Evolutionary conservation across 805 yeast species (phyloP), one percentile per base, ranked within the genome.

Genomic region (Lipomyces starkeyi): DNA sequence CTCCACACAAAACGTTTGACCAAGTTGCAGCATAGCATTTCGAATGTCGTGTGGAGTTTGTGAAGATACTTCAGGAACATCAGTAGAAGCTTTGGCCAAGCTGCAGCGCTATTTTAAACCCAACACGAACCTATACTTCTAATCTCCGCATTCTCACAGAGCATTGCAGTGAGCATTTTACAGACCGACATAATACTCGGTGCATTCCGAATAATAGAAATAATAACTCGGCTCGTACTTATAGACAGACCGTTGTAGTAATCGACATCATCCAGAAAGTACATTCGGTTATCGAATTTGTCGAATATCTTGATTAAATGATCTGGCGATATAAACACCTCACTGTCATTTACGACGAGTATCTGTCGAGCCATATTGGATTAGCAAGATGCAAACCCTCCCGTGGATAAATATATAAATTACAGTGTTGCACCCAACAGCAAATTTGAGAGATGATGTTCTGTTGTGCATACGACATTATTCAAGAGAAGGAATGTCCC

Each of bases 191-290:
- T 29, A 29, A 29, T 29, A 55, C 37, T 34, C 20, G 60, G 60
- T 20, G 60, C 60, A 29, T 57, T 25, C 29, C 34, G 29, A 40
- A 57, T 25, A 13, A 57, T 32, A 22, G 60, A 57, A 5, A 57
- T 25, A 17, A 57, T n/a, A 20, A 57, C 27, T 57, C 60, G 29
- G 35, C 34, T 13, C 60, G 60, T 57, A 25, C 49, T 57, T 6
- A 57, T 57, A 32, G 35, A 32, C 20, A 57, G 20, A 35, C 34
- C 34, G 35, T 40, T 32, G 25, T 57, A 57, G 60, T 57, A 57
- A 20, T 25, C 60, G 60, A 57, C 60, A 32, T 57, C 60, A 7
- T 57, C 60, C n/a, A 57, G 20, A 57, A 13, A 25, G 29, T 57
- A 27, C 25, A 25, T 25, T 27, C 32, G 29, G n/a, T 29, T 25